Evolutionary conservation across 169 alveolate species (phyloP), one percentile per base, ranked within the genome.

Genomic region (Plasmodium fragile): DNA sequence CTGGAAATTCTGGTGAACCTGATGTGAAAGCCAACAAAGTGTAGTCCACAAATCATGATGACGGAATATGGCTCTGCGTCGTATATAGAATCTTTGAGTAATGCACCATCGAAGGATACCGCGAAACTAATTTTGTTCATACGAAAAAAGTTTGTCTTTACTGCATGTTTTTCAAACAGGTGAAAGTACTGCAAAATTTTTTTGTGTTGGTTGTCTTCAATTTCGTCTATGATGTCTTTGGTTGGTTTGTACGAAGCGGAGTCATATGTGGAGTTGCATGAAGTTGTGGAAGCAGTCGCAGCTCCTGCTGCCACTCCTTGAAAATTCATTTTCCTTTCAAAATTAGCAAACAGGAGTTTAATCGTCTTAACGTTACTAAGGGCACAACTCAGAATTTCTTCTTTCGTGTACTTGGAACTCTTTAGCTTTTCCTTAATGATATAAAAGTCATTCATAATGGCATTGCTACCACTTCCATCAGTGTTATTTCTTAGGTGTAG

Each of bases 21-120:
- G 39, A 95, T 96, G 80, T 97, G 98, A 80, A 97, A 96, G 10
- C 98, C 98, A 92, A 94, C 92, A 93, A 97, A 97, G 92, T 95
- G 95, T 8, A 97, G 97, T 2, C 98, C 98, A 53, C 96, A 90
- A 0, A 96, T 82, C 95, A 97, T 89, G 41, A 95, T 96, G 28
- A 97, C 95, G 30, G 96, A 95, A 80, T 95, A 92, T 30, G 98
- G 97, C 34, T 85, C 83, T 34, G 94, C 93, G 59, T 97, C 97
- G 83, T 94, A 96, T 28, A 93, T 96, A 52, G 92, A 82, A 53
- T 94, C 95, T 36, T 94, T 93, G 65, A 96, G 78, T 52, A 96
- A 81, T 2, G 92, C 73, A 41, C 96, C 93, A 65, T 94, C 96
- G 78, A 96, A 92, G 53, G 97, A 71, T 83, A 96, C 95, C 7